phyloP scores from a whole-genome alignment of 805 yeast genomes.

The Komagataella phaffii region DNA sequence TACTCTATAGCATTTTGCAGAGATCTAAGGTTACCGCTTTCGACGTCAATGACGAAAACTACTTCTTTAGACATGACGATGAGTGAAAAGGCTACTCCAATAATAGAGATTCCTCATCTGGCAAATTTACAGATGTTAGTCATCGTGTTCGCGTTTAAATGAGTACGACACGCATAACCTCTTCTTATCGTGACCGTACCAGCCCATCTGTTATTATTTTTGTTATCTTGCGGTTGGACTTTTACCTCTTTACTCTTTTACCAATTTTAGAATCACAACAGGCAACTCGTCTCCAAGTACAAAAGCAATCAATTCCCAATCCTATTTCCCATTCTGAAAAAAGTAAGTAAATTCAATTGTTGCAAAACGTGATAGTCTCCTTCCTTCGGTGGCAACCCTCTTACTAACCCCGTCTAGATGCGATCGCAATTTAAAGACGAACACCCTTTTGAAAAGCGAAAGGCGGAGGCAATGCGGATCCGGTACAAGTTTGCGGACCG shows the following conservation, averaged over 20 bases:
- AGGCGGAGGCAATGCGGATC: conserved; percentile 88
- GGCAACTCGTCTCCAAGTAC: neutral
- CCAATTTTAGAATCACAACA: neutral
- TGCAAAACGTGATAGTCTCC: neutral
- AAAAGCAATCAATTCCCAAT: neutral
- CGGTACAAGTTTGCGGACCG: conserved; percentile 81
- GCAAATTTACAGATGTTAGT: neutral
- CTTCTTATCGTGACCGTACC: neutral
- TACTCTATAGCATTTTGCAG: conserved; percentile 72
- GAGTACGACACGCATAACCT: neutral
- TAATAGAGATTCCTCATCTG: neutral
- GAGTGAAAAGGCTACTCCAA: neutral
- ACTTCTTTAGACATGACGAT: conserved; percentile 1
- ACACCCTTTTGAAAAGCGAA: conserved; percentile 89
- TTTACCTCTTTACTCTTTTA: neutral
- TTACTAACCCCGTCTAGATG: conserved; percentile 25
- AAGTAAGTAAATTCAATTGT: neutral
- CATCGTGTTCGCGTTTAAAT: neutral
- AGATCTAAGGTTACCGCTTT: conserved; percentile 89
- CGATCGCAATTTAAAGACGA: conserved; percentile 93
- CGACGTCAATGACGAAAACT: conserved; percentile 80
- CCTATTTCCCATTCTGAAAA: neutral
- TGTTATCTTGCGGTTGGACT: neutral
- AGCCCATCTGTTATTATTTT: neutral
- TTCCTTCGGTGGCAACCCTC: neutral